A percentile compares a stretch with the other conserved stretches of the same genome.
These are phyloP conservation scores for Leptographium radiaticola DNA, from an alignment of 2,329 filamentous ascomycete species.

Conservation along the genomic window DNA sequence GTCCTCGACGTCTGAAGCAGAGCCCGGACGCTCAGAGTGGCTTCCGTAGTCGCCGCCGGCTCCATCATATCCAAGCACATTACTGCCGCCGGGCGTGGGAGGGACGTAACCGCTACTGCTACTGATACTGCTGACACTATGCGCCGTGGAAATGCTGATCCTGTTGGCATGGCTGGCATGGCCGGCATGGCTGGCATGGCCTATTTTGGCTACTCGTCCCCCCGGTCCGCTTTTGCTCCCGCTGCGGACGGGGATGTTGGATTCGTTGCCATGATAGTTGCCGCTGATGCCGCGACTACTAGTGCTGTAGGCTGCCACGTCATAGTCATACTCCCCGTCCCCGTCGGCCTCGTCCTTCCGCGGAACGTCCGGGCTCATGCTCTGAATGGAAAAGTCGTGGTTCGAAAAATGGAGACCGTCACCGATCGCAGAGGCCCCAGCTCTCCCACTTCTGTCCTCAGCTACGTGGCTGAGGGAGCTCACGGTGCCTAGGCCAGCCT, in stretches of 20 bases:
- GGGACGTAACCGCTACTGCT: conserved; percentile 9
- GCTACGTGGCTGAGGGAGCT: not conserved
- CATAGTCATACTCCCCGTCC: conserved; percentile 10
- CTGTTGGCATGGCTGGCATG: conserved; percentile 4
- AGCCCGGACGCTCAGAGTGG: not conserved
- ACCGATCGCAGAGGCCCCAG: not conserved
- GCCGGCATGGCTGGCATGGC: conserved; percentile 6
- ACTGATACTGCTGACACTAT: conserved; percentile 8
- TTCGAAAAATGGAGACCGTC: not conserved
- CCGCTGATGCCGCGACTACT: conserved; percentile 1
- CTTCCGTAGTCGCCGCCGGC: conserved; percentile 2
- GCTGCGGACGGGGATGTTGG: conserved; percentile 2
- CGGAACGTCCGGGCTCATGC: conserved; percentile 3
- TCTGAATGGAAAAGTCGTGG: not conserved
- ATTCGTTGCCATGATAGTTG: conserved; percentile 3
- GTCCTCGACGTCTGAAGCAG: conserved; percentile 6
- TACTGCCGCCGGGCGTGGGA: conserved; percentile 5
- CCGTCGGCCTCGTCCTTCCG: conserved; percentile 4
- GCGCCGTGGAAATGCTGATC: not conserved
- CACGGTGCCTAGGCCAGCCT: not conserved
- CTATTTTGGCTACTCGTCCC: conserved; percentile 8
- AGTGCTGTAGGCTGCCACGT: not conserved
- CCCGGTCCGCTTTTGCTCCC: conserved; percentile 5
- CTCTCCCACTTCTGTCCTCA: not conserved
- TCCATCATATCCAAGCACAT: not conserved